A percentile compares a stretch with the other conserved stretches of the same genome.
Conservation (phyloP, 179 eudicot species). For the Spergularia azorica region DNA sequence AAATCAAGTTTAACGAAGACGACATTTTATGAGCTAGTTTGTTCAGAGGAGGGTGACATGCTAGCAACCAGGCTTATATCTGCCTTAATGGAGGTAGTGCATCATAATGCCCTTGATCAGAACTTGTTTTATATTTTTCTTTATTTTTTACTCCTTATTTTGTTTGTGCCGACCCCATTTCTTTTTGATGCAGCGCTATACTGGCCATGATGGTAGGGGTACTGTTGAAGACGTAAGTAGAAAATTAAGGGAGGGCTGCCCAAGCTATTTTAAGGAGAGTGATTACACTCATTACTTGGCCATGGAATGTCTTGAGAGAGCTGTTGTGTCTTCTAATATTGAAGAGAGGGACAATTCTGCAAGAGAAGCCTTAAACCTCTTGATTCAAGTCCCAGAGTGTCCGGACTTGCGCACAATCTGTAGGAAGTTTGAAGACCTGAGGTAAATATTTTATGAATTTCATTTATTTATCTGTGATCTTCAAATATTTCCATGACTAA, state of each 20-base stretch:
- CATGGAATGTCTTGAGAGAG: constrained; percentile 96
- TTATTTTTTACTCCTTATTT: background rate
- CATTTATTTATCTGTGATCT: background rate
- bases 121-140: constrained; percentile 2
- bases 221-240: constrained; percentile 89
- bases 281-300: constrained; percentile 95
- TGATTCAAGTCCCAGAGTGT: constrained; percentile 89
- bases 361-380: constrained; percentile 78
- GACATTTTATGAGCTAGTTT: constrained; percentile 88
- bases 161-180: background rate
- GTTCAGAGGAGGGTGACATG: constrained; percentile 93
- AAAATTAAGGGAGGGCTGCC: constrained; percentile 87
- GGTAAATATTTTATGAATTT: constrained; percentile 42
- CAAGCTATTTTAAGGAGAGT: constrained; percentile 93
- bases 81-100: constrained; percentile 98
- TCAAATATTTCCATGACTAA: too few species aligned
- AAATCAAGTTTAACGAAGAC: constrained; percentile 61
- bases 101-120: constrained; percentile 2
- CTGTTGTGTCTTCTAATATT: constrained; percentile 71
- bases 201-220: constrained; percentile 97
- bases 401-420: constrained; percentile 90
- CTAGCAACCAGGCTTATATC: constrained; percentile 91
- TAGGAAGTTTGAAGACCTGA: constrained; percentile 91
- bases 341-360: constrained; percentile 84
- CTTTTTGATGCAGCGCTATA: constrained; percentile 70